Conservation (phyloP, 345 rosid genomes). For the Salix exigua region DNA sequence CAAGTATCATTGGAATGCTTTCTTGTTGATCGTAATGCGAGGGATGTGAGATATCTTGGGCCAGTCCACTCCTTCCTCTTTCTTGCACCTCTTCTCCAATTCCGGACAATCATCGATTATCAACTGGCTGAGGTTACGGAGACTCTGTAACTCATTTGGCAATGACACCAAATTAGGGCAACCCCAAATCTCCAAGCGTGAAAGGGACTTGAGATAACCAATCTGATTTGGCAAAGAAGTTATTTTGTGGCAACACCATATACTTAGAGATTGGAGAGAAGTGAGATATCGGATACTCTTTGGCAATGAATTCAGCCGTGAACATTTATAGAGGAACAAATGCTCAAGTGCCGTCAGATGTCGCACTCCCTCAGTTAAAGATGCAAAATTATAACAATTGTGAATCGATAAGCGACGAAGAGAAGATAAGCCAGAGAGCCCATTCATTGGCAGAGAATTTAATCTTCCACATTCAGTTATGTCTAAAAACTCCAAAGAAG, state of each 20-base stretch:
- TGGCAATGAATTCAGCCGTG: background rate
- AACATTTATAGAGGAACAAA: rapidly evolving
- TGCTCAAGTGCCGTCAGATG: background rate
- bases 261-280: background rate
- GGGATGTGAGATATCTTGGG: too few species aligned
- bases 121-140: too few species aligned
- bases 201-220: too few species aligned
- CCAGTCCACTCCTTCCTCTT: too few species aligned
- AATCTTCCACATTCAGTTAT: rapidly evolving
- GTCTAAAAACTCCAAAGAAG: background rate
- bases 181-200: rapidly evolving
- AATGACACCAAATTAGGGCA: too few species aligned
- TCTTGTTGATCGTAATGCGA: too few species aligned
- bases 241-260: rapidly evolving
- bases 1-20: too few species aligned
- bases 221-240: too few species aligned
- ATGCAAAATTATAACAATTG: rapidly evolving
- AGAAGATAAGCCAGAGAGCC: background rate
- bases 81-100: too few species aligned
- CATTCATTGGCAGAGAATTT: background rate
- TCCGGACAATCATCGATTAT: rapidly evolving
- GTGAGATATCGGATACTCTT: background rate
- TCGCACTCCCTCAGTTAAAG: background rate
- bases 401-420: rapidly evolving
- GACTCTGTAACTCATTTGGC: too few species aligned